Conservation (phyloP, 805 yeast species). For the Candida orba region DNA sequence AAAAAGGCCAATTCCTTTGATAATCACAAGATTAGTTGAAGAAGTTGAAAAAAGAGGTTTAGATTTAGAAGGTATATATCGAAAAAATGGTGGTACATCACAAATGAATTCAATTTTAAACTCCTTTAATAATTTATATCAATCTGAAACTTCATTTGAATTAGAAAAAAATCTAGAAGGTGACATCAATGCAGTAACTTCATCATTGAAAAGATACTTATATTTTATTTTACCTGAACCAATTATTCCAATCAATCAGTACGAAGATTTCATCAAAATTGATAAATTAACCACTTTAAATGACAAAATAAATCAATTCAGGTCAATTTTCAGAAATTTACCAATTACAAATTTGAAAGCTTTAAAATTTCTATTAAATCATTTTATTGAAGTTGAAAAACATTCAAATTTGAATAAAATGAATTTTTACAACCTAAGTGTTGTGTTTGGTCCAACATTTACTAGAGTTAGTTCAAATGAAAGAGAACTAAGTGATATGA, state of each 20-base stretch:
- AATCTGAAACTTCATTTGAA: constrained; percentile 28
- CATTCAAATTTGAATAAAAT: constrained; percentile 59
- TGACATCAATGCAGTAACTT: constrained; percentile 83
- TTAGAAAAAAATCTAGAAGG: constrained; percentile 34
- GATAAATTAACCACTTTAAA: constrained; percentile 27
- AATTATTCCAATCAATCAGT: constrained; percentile 61
- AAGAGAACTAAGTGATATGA: constrained; percentile 80
- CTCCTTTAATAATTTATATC: constrained; percentile 25
- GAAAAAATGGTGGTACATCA: constrained; percentile 57
- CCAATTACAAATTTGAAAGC: constrained; percentile 65
- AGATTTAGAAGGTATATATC: constrained; percentile 77
- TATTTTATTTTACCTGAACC: constrained; percentile 75
- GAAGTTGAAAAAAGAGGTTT: constrained; percentile 78
- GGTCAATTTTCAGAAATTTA: constrained; percentile 38
- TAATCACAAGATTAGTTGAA: constrained; percentile 61
- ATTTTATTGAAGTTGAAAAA: constrained; percentile 53
- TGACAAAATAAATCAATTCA: constrained; percentile 33
- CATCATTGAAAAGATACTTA: constrained; percentile 80
- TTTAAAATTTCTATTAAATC: constrained; percentile 50
- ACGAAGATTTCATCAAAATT: constrained; percentile 58
- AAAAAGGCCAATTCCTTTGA: constrained; percentile 54
- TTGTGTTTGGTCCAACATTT: constrained; percentile 92
- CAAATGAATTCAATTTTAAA: constrained; percentile 29
- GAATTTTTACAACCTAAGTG: constrained; percentile 76
- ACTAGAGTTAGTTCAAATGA: constrained; percentile 74